Base-by-base conservation (phyloP, 352 stramenopile genomes). In the Phytophthora uliginosa region DNA sequence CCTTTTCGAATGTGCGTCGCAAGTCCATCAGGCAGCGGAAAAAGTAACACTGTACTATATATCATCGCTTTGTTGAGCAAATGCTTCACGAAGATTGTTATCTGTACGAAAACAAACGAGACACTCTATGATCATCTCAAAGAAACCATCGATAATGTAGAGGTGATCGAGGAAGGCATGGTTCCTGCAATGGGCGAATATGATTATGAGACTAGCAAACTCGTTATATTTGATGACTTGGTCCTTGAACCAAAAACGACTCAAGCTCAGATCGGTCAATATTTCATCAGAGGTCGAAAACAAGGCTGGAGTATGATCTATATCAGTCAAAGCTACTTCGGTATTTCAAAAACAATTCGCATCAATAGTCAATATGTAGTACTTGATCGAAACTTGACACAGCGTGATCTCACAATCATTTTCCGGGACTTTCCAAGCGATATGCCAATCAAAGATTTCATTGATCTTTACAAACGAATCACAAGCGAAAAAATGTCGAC, bases 251-350 rank as follows among this genome's bases (percentile, higher is more conserved):
- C 42, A 51, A 51, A 51, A 8, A 40, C 42, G 13, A 73, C 66
- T 10, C 66, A 73, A 26, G 52, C 59, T 47, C 42, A 63, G 18
- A 73, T 73, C 15, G 12, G 10, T 15, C 51, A 67, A 17, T 59
- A 59, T 31, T 67, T 59, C 36, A 73, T 73, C 20, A 4, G 59
- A 58, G 66, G 66, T n/a, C n/a, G n/a, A n/a, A n/a, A n/a, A n/a
- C n/a, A n/a, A n/a, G n/a, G n/a, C n/a, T n/a, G n/a, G n/a, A 53
- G 36, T 9, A 67, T 63, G 66, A 62, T 73, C 7, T 73, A 73
- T 18, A 73, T 73, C 13, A 28, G 5, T 3, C n/a, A n/a, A n/a
- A n/a, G n/a, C n/a, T 65, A 71, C 31, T 71, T 71, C 51, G 55
- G 56, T 3, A 55, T 66, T 53, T 40, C 66, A 47, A 73, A 73